Percentiles rank a stretch among this genome's conserved stretches.
These are phyloP conservation scores for Emericellopsis atlantica DNA, from an alignment of 2,329 filamentous ascomycete genomes.

Conservation along the genomic window DNA sequence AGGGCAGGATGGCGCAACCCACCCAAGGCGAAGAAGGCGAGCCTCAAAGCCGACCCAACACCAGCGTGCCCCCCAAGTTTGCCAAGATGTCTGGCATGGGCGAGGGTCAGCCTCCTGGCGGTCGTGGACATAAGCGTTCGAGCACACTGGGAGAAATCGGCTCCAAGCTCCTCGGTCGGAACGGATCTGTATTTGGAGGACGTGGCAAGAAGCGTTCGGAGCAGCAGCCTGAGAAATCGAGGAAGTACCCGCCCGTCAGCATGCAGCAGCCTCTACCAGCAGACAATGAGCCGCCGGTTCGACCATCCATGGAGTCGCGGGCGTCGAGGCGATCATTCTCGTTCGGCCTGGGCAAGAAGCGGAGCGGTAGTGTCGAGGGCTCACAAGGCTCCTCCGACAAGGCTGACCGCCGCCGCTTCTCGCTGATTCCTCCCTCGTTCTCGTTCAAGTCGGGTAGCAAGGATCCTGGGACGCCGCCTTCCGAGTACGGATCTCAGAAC, in stretches of 20 bases:
- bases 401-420: slow-evolving; percentile 53
- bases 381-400: slow-evolving; percentile 46
- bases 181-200: slow-evolving; percentile 68
- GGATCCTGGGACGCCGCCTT: slow-evolving; percentile 28
- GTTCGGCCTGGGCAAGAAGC: slow-evolving; percentile 56
- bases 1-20: slow-evolving; percentile 82
- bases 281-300: slow-evolving; percentile 27
- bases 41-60: slow-evolving; percentile 49
- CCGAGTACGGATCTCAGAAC: slow-evolving; percentile 36
- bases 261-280: slow-evolving; percentile 64
- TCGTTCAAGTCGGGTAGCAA: slow-evolving; percentile 50
- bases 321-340: slow-evolving; percentile 58
- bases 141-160: slow-evolving; percentile 71
- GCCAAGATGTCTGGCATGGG: slow-evolving; percentile 44
- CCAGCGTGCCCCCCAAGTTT: slow-evolving; percentile 46
- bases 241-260: slow-evolving; percentile 79
- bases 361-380: slow-evolving; percentile 50
- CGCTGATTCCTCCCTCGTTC: slow-evolving; percentile 52
- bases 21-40: slow-evolving; percentile 46
- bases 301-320: slow-evolving; percentile 59
- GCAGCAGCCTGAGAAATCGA: slow-evolving; percentile 40
- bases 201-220: slow-evolving; percentile 38
- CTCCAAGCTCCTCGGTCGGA: slow-evolving; percentile 75
- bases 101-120: slow-evolving; percentile 27
- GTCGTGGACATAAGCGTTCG: slow-evolving; percentile 52